These are phyloP conservation scores for Debaryomycetaceae sp. DNA, from an alignment of 1,139 yeast species.

Conservation along the genomic window DNA sequence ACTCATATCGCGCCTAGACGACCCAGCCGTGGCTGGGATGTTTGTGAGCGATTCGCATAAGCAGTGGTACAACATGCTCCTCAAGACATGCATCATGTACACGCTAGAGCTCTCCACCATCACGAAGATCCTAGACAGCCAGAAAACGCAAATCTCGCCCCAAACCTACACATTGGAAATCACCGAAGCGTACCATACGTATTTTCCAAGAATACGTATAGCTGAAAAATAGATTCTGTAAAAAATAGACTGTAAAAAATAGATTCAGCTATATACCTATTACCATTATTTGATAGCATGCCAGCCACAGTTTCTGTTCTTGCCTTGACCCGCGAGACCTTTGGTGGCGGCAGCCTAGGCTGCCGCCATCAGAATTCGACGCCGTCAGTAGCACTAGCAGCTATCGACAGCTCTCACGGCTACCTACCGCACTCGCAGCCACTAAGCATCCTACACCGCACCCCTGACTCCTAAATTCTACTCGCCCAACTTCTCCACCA, in stretches of 20 bases:
- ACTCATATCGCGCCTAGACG: background rate
- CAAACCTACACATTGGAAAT: conserved; percentile 13
- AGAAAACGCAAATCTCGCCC: conserved; percentile 1
- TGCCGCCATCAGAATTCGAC: too few species aligned
- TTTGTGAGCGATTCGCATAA: conserved; percentile 10
- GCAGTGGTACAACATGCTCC: conserved; percentile 21
- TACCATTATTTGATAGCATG: too few species aligned
- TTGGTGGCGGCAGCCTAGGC: too few species aligned
- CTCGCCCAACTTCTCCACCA: background rate
- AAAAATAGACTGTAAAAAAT: too few species aligned
- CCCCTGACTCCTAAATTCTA: background rate
- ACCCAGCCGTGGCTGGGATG: conserved; percentile 1
- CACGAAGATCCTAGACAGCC: background rate
- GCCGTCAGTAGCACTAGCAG: too few species aligned
- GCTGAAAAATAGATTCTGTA: background rate
- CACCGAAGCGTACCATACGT: conserved; percentile 31
- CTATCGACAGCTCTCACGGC: too few species aligned
- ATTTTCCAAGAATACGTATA: conserved; percentile 32
- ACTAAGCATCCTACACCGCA: too few species aligned
- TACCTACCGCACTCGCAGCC: too few species aligned
- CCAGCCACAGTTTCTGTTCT: too few species aligned
- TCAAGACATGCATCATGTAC: conserved; percentile 23
- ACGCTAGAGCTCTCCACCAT: conserved; percentile 13
- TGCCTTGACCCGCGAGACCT: too few species aligned
- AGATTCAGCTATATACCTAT: too few species aligned